These are phyloP conservation scores for Trapa bicornis DNA, from an alignment of 345 rosid genomes.

Conservation along the genomic window DNA sequence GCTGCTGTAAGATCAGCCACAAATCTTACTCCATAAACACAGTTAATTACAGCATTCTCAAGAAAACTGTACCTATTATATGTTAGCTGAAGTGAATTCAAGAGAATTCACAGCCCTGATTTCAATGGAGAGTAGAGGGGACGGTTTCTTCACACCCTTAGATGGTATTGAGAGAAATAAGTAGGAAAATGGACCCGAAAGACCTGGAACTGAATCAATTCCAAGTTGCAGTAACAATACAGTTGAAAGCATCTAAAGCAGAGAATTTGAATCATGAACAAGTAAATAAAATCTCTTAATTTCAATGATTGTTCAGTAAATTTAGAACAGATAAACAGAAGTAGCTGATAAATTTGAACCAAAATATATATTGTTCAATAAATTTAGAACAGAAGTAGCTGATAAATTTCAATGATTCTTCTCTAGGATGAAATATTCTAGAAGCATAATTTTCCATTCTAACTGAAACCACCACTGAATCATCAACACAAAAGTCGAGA, in stretches of 20 bases:
- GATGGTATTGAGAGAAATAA: slow-evolving; percentile 84
- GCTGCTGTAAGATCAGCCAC: slow-evolving; percentile 77
- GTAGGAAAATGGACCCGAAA: slow-evolving; percentile 86
- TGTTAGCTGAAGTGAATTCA: neutral
- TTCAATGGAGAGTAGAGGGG: slow-evolving; percentile 66
- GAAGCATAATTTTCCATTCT: no score
- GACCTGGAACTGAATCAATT: slow-evolving; percentile 74
- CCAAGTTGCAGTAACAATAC: slow-evolving; percentile 54
- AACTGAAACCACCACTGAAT: no score
- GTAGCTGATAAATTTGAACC: neutral
- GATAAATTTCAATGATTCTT: no score
- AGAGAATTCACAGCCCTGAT: slow-evolving; percentile 26
- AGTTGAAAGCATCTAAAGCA: slow-evolving; percentile 9
- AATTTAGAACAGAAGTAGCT: no score
- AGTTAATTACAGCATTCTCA: neutral
- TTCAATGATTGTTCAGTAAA: neutral
- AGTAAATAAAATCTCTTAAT: neutral
- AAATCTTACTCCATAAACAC: slow-evolving; percentile 45
- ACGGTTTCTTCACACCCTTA: slow-evolving; percentile 78
- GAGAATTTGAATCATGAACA: neutral
- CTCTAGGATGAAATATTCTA: no score
- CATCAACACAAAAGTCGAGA: neutral
- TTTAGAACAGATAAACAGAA: neutral
- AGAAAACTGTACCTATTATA: slow-evolving; percentile 12
- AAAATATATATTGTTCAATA: no score